Evolutionary conservation across 169 alveolate genomes (phyloP).

Genomic region (Plasmodium cynomolgi): DNA sequence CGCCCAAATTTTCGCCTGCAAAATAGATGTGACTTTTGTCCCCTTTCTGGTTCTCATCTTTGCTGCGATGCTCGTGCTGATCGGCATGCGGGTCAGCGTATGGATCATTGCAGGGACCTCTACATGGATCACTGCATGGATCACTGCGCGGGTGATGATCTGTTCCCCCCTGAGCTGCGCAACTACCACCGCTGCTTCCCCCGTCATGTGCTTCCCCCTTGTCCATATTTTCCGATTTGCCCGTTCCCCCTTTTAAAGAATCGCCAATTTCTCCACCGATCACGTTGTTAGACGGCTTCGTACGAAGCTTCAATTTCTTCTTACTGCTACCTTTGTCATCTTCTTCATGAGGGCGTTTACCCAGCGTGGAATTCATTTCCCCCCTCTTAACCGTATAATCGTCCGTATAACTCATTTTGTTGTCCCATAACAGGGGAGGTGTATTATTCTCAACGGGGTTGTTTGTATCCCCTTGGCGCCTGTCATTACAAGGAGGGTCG

Average conservation of each 20-base stretch:
- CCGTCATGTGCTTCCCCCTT: not conserved
- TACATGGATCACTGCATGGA: not conserved
- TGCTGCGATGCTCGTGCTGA: not conserved
- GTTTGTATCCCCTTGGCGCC: not conserved
- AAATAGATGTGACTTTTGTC: not conserved
- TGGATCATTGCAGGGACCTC: not conserved
- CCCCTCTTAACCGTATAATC: not conserved
- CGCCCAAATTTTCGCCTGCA: not conserved
- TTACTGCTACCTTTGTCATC: not conserved
- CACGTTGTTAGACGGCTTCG: not conserved
- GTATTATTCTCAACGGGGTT: not conserved
- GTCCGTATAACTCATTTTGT: not conserved
- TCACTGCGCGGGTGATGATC: not conserved
- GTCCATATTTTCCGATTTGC: not conserved
- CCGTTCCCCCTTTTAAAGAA: not conserved
- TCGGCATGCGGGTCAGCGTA: not conserved
- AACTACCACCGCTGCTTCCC: not conserved
- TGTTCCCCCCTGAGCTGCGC: not conserved
- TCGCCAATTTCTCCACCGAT: not conserved
- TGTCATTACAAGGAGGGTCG: not conserved
- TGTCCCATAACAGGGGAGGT: not conserved
- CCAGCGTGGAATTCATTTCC: not conserved
- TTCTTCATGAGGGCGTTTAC: not conserved
- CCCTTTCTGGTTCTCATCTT: not conserved
- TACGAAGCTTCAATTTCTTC: constrained; percentile 1